phyloP scores from a whole-genome alignment of 176 grass and related monocot species.

The sorghum (Sorghum bicolor) region DNA sequence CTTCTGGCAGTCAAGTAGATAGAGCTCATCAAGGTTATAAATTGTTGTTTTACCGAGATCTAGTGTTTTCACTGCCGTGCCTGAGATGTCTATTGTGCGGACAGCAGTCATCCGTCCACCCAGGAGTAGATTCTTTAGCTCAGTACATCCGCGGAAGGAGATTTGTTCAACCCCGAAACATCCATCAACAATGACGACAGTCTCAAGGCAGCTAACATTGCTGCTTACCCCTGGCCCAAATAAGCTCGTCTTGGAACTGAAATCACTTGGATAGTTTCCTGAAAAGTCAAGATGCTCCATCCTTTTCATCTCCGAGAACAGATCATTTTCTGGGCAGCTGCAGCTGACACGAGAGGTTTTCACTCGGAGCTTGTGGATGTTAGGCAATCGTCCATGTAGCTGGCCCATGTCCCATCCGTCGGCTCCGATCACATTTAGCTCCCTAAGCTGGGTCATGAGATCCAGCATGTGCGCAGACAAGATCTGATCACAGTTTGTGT shows the following conservation, averaged over 20 bases:
- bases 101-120: rapidly evolving
- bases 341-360: rapidly evolving
- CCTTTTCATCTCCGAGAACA: not conserved
- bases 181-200: not conserved
- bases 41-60: not conserved
- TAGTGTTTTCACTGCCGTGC: constrained; percentile 14
- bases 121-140: not conserved
- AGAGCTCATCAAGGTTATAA: rapidly evolving
- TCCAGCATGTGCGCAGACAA: not conserved
- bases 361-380: not conserved
- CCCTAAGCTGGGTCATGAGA: not conserved
- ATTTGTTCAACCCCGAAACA: not conserved
- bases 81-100: not conserved
- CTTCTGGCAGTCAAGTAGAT: not conserved
- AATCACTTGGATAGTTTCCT: rapidly evolving
- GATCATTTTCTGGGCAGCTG: not conserved
- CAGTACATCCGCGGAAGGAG: not conserved
- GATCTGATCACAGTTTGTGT: not conserved
- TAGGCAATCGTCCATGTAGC: not conserved
- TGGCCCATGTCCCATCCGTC: not conserved
- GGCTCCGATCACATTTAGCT: not conserved
- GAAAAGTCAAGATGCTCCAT: not conserved
- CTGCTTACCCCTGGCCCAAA: rapidly evolving
- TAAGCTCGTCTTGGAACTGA: not conserved
- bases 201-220: not conserved